Evolutionary conservation across 2,329 filamentous ascomycete genomes (phyloP), one percentile per base, ranked within the genome.

Genomic region (Arthrobotrys musiformis): DNA sequence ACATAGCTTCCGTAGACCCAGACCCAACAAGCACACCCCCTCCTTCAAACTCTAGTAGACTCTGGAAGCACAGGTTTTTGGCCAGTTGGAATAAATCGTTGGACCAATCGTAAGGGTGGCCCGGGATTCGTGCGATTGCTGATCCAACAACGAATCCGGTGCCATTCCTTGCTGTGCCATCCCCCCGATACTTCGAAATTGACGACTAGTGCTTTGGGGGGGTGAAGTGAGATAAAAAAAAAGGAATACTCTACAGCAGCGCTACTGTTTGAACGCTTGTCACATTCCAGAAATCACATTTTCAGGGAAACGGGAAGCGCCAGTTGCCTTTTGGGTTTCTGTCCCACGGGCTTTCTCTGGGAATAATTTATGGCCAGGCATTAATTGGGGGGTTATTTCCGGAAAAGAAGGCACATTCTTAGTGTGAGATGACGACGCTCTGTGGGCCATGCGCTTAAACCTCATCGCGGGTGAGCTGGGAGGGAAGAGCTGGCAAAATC

Each of bases 371-470:
- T 35, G 42, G 26, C 22, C 11, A 67, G 40, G 19, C 60, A 44
- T 46, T 60, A 24, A 44, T 46, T 64, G 58, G 50, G 37, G n/a
- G 40, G 15, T 58, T 61, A 70, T 60, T 76, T 70, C 56, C 72
- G 66, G 64, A 70, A 33, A 58, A 44, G 19, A 70, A 46, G 58
- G 58, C 58, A 64, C 58, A 33, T 73, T 52, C 37, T 54, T 58
- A 76, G 64, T 33, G 42, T 33, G 54, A 70, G 64, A 48, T 74
- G 70, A 75, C 63, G 70, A 75, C 70, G 70, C 63, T 62, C 9
- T 15, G 61, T 73, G 52, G 62, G 26, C 52, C 72, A 67, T 76
- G 72, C 72, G 72, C 72, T 76, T 76, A 76, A 76, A 70, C 48
- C 17, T 24, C 37, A 70, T 61, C 72, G 72, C 72, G 66, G 69